These are phyloP conservation scores for Chondrus crispus DNA, from an alignment of 23 red algal species.

Conservation along the genomic window DNA sequence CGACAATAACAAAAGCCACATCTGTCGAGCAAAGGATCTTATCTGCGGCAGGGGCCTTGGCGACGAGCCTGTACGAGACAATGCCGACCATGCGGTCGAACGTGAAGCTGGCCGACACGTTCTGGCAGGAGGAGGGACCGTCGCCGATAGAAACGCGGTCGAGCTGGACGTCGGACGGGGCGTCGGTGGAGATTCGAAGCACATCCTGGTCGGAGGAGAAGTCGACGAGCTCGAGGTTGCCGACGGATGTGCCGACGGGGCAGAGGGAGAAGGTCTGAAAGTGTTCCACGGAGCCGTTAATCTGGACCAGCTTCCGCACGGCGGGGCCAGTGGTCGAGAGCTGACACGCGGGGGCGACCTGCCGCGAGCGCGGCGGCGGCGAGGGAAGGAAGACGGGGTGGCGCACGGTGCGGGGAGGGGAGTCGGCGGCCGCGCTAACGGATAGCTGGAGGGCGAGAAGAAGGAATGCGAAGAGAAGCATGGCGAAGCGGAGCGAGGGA, in stretches of 20 bases:
- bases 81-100: constrained; percentile 42
- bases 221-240: not conserved
- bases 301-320: not conserved
- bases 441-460: not conserved
- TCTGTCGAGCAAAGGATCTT: not conserved
- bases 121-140: constrained; percentile 20
- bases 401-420: not conserved
- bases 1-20: constrained; percentile 15
- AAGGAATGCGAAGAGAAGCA: not conserved
- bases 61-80: not conserved
- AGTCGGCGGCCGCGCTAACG: no score
- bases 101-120: constrained; percentile 17
- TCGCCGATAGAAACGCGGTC: constrained; percentile 15
- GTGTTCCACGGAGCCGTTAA: not conserved
- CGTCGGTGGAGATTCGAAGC: not conserved
- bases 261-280: not conserved
- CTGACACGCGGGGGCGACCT: not conserved
- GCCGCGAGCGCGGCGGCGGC: not conserved
- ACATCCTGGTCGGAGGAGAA: not conserved
- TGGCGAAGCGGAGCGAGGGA: not conserved
- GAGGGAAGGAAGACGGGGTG: not conserved
- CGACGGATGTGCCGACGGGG: not conserved
- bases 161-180: not conserved
- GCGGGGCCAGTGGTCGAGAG: not conserved
- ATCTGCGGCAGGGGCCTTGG: not conserved